Base-by-base conservation (phyloP, 352 stramenopile genomes). In the Globisporangium takayamanum region DNA sequence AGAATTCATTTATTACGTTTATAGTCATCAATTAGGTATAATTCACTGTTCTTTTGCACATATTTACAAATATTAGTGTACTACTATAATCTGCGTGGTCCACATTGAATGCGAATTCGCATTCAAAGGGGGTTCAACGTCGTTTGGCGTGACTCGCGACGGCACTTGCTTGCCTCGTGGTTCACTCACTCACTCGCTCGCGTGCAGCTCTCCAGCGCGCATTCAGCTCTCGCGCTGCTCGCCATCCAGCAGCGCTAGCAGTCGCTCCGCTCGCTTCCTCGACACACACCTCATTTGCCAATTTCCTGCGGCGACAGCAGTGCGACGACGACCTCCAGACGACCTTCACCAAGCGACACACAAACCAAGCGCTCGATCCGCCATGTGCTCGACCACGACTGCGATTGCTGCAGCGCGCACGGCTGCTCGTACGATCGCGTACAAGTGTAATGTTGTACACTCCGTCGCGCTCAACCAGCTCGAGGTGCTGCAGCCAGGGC, bases 391-490 rank as follows among this genome's bases (percentile, higher is more conserved):
- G 36, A 36, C 52, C 11, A 26, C 58, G 46, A 50, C 28, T 20
- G 25, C 44, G 22, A 50, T 49, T 42, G 58, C 88, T 39, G 69
- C 78, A 30, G 80, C 76, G 41, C 90, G 25, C 12, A n/a, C 41
- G 42, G 53, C 36, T 15, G 20, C 26, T 37, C 66, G 59, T 45
- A 66, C 87, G 39, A 69, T 79, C 42, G 84, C 84, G 46, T 94
- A 89, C 76, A 89, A 85, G 48, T 78, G 69, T 60, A 88, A 84
- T 59, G 75, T 94, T 46, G 67, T 94, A 58, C 84, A 94, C 63
- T 89, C 81, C 5, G 16, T 90, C 15, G 72, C 57, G 26, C 69
- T 94, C 14, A 69, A 76, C 14, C 28, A 72, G 47, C 64, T 94
- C 36, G 67, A 90, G 63, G 64, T 92, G 37, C 69, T 89, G 51